Percentiles rank a stretch among this genome's conserved stretches.
Evolutionary conservation across 108 stramenopile species (phyloP).

Genomic region (Cylindrotheca closterium): DNA sequence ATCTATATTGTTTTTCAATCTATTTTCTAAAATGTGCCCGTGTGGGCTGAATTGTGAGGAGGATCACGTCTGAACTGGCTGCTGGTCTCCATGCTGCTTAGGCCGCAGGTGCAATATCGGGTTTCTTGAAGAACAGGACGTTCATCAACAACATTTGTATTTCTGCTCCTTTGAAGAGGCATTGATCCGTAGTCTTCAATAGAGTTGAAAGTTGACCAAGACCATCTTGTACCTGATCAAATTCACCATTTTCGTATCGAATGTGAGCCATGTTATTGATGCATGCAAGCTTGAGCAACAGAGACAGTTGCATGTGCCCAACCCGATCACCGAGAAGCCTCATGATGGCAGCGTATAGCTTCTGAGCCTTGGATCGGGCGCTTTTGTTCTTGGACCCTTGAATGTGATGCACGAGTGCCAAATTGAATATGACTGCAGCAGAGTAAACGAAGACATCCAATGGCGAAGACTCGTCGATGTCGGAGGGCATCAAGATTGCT

Average conservation of each 20-base stretch:
- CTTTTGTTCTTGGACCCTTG: background rate
- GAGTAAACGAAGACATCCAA: slow-evolving; percentile 18
- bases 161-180: slow-evolving; percentile 11
- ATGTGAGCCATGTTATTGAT: slow-evolving; percentile 21
- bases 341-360: slow-evolving; percentile 17
- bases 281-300: slow-evolving; percentile 14
- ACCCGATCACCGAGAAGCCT: slow-evolving; percentile 7
- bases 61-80: no score
- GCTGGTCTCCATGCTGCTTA: no score
- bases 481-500: slow-evolving; percentile 10
- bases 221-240: slow-evolving; percentile 7
- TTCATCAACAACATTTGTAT: slow-evolving; percentile 20
- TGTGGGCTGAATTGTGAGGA: no score
- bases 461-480: background rate
- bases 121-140: slow-evolving; percentile 7
- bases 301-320: background rate
- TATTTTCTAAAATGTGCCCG: no score
- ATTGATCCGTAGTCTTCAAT: background rate
- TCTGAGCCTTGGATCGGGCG: slow-evolving; percentile 7
- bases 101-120: slow-evolving; percentile 17
- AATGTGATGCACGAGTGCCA: slow-evolving; percentile 16
- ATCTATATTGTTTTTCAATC: no score
- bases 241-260: slow-evolving; percentile 9
- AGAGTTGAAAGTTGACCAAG: slow-evolving; percentile 11
- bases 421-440: slow-evolving; percentile 23